A percentile compares a stretch with the other conserved stretches of the same genome.
Evolutionary conservation across 176 grass and related monocot species (phyloP).

Genomic region (Triticum turgidum): DNA sequence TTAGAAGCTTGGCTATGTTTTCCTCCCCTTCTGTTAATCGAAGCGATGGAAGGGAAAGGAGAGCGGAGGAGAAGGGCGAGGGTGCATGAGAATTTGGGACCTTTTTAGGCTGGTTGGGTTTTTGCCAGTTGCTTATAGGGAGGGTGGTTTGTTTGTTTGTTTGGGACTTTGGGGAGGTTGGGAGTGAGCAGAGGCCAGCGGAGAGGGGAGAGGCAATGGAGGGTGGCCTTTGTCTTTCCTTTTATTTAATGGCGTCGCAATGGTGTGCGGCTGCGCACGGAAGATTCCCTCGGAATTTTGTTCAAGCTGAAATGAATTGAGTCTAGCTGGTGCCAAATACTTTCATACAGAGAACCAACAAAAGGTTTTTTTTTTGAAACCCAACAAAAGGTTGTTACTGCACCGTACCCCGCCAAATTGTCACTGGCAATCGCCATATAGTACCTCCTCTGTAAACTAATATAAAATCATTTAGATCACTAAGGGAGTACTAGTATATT

Average conservation of each 20-base stretch:
- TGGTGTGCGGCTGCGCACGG: slow-evolving; percentile 27
- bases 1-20: neutral
- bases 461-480: too few species aligned
- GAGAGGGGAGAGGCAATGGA: slow-evolving; percentile 13
- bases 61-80: neutral
- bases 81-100: neutral
- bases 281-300: slow-evolving; percentile 43
- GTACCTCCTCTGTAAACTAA: too few species aligned
- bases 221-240: slow-evolving; percentile 28
- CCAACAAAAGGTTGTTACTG: neutral
- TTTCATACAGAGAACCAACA: neutral
- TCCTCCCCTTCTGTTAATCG: slow-evolving; percentile 16
- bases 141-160: neutral
- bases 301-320: slow-evolving; percentile 24
- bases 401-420: neutral
- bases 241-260: slow-evolving; percentile 34
- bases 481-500: too few species aligned
- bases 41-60: slow-evolving; percentile 4
- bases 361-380: too few species aligned
- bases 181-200: slow-evolving; percentile 2
- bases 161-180: slow-evolving; percentile 15
- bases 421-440: neutral
- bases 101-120: neutral
- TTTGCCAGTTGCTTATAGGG: slow-evolving; percentile 19
- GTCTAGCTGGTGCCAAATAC: neutral